A percentile compares a stretch with the other conserved stretches of the same genome.
Conservation (phyloP, 176 grass and related monocot genomes). For the Juncus effusus region DNA sequence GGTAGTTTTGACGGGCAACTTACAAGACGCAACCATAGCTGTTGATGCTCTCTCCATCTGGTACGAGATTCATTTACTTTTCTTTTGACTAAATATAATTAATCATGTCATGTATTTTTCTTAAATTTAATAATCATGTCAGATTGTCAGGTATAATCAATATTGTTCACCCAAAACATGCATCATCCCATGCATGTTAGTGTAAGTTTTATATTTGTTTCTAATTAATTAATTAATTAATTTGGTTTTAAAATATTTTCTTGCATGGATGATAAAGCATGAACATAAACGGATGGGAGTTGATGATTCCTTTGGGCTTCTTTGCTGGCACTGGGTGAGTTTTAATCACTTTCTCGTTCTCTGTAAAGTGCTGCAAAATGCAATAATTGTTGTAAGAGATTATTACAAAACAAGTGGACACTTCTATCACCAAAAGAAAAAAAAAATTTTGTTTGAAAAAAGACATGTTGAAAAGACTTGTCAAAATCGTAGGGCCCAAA, state of each 20-base stretch:
- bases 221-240: background rate
- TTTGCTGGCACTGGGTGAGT: conserved; percentile 86
- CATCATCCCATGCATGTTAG: background rate
- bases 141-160: background rate
- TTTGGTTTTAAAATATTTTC: conserved; percentile 6
- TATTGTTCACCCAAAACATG: background rate
- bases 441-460: no score
- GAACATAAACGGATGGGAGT: conserved; percentile 82
- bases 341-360: no score
- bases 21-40: conserved; percentile 70
- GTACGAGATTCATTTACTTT: conserved; percentile 20
- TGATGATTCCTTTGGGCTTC: conserved; percentile 93
- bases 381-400: no score
- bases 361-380: no score
- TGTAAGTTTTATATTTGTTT: background rate
- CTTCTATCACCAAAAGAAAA: no score
- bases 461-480: no score
- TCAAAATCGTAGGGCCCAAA: no score
- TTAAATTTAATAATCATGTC: background rate
- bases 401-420: no score
- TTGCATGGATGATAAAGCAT: conserved; percentile 40
- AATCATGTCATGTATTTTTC: background rate
- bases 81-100: background rate
- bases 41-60: conserved; percentile 91
- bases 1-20: conserved; percentile 65